These are phyloP conservation scores for Areca catechu DNA, from an alignment of 176 grass and related monocot species.

Conservation along the genomic window DNA sequence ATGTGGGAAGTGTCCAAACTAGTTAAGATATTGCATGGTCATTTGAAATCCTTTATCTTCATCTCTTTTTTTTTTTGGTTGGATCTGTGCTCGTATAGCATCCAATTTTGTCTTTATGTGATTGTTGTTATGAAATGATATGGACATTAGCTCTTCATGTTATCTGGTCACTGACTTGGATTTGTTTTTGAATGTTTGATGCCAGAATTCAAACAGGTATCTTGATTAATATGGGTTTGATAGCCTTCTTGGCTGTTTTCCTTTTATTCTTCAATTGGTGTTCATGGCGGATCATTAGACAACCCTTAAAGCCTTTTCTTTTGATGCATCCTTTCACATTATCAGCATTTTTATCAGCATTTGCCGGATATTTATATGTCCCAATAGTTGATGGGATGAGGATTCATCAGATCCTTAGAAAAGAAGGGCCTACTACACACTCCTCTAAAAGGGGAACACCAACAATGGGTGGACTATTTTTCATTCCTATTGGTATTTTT, in stretches of 20 bases:
- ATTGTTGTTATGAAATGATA: no score
- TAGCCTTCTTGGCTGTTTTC: slow-evolving; percentile 47
- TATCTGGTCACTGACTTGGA: no score
- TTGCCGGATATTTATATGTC: slow-evolving; percentile 70
- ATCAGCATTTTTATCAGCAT: slow-evolving; percentile 62
- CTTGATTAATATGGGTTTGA: slow-evolving; percentile 64
- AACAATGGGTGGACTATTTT: slow-evolving; percentile 86
- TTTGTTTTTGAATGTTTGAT: slow-evolving; percentile 30
- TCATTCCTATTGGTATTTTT: slow-evolving; percentile 71
- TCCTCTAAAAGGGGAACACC: slow-evolving; percentile 58
- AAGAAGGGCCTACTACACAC: slow-evolving; percentile 47
- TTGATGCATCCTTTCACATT: slow-evolving; percentile 77
- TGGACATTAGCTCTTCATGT: no score
- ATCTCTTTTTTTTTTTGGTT: no score
- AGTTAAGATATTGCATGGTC: no score
- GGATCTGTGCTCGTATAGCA: no score
- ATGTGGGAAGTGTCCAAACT: no score
- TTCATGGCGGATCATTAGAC: slow-evolving; percentile 87
- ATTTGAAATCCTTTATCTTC: no score
- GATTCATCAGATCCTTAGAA: slow-evolving; percentile 64
- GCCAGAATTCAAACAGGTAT: slow-evolving; percentile 69
- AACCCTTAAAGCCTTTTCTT: slow-evolving; percentile 78
- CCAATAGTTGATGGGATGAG: slow-evolving; percentile 72
- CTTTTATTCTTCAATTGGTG: slow-evolving; percentile 90
- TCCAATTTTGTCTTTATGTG: no score